These are phyloP conservation scores for Venturia effusa DNA, from an alignment of 2,329 filamentous ascomycete species.

Conservation along the genomic window DNA sequence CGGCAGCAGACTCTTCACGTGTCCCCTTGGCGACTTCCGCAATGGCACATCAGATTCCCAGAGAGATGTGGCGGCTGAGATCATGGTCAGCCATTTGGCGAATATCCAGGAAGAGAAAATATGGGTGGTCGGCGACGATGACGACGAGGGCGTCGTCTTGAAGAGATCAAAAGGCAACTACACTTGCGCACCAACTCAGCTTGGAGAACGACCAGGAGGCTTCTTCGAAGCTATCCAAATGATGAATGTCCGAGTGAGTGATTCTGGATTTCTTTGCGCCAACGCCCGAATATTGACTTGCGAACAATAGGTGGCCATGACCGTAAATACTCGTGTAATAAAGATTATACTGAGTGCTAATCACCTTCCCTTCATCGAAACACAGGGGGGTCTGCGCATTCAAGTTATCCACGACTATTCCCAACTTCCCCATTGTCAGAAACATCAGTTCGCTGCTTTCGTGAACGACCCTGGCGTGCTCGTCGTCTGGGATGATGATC, in stretches of 20 bases:
- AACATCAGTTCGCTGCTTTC: slow-evolving; percentile 57
- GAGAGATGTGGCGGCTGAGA: slow-evolving; percentile 46
- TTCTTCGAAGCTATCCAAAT: slow-evolving; percentile 39
- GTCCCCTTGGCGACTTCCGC: slow-evolving; percentile 24
- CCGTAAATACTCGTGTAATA: slow-evolving; percentile 54
- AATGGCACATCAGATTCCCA: slow-evolving; percentile 34
- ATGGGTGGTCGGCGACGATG: slow-evolving; percentile 34
- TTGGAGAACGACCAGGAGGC: slow-evolving; percentile 34
- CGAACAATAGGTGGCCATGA: slow-evolving; percentile 49
- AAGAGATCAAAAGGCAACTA: slow-evolving; percentile 42
- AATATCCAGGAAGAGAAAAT: slow-evolving; percentile 48
- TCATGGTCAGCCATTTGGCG: slow-evolving; percentile 54
- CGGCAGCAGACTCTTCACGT: slow-evolving; percentile 9
- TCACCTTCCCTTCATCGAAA: slow-evolving; percentile 44
- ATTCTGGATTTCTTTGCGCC: slow-evolving; percentile 5
- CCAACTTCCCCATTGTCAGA: slow-evolving; percentile 48
- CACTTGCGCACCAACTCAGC: slow-evolving; percentile 38
- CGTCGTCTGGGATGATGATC: slow-evolving; percentile 55
- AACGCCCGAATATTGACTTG: neutral
- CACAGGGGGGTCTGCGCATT: slow-evolving; percentile 46
- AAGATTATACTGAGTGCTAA: slow-evolving; percentile 46
- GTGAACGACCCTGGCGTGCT: slow-evolving; percentile 47
- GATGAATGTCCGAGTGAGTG: slow-evolving; percentile 44
- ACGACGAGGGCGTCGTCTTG: slow-evolving; percentile 44
- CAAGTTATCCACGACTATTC: slow-evolving; percentile 51